Percentiles rank a stretch among this genome's conserved stretches.
Conservation (phyloP, 345 rosid species). For the Pistacia atlantica region DNA sequence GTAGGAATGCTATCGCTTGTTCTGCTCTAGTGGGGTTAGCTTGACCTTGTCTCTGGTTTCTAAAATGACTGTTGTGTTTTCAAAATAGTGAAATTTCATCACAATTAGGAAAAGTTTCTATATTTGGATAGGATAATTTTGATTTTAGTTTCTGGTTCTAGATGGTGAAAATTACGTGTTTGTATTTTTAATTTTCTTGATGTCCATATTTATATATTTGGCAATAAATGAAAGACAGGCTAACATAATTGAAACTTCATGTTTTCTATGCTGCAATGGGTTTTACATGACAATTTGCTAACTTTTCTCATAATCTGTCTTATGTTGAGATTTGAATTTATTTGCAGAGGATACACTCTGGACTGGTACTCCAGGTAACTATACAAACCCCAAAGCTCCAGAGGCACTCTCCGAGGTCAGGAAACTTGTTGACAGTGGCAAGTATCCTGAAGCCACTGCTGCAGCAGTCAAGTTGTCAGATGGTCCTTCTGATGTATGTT, state of each 20-base stretch:
- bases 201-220: too few species aligned
- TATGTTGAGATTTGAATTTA: conserved; percentile 5
- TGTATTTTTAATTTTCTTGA: not conserved
- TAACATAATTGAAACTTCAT: too few species aligned
- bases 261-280: not conserved
- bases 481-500: conserved; percentile 64
- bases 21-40: not conserved
- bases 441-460: conserved; percentile 68
- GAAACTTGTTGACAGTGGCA: conserved; percentile 64
- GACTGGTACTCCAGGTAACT: conserved; percentile 81
- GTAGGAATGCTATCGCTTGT: not conserved
- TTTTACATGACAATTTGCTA: not conserved
- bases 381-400: conserved; percentile 65
- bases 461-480: conserved; percentile 63
- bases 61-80: not conserved
- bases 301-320: not conserved
- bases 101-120: not conserved
- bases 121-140: not conserved
- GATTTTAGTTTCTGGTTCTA: not conserved
- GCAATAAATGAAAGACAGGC: too few species aligned
- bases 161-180: not conserved
- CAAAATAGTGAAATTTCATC: not conserved
- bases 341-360: conserved; percentile 85
- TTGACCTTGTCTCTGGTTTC: not conserved
- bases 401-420: conserved; percentile 66